Conservation (phyloP, 2,329 filamentous ascomycete species). For the Clathrospora elynae region DNA sequence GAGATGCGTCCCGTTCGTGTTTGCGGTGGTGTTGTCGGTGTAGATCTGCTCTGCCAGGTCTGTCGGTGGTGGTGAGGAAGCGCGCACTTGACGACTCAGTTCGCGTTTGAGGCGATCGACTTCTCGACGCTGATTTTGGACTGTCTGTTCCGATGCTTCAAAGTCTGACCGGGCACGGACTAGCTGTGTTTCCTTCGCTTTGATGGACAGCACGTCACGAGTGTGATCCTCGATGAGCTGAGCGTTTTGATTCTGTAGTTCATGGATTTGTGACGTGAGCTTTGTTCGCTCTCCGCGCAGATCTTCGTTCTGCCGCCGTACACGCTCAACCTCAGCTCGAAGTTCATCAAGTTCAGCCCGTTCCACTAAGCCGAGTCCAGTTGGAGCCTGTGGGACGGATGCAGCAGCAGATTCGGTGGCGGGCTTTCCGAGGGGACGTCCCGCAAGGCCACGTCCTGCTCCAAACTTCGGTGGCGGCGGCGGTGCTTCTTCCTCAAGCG, state of each 20-base stretch:
- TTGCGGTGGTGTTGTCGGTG: slow-evolving; percentile 61
- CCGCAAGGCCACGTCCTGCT: slow-evolving; percentile 75
- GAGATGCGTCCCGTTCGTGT: slow-evolving; percentile 53
- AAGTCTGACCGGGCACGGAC: slow-evolving; percentile 89
- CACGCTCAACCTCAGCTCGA: slow-evolving; percentile 78
- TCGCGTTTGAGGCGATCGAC: slow-evolving; percentile 93
- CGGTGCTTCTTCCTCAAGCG: slow-evolving; percentile 50
- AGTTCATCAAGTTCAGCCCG: slow-evolving; percentile 91
- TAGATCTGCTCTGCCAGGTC: slow-evolving; percentile 57
- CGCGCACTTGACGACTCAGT: slow-evolving; percentile 60
- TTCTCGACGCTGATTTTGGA: slow-evolving; percentile 82
- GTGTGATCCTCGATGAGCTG: slow-evolving; percentile 97
- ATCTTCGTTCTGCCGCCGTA: slow-evolving; percentile 77
- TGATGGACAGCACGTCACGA: slow-evolving; percentile 91
- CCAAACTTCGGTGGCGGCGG: slow-evolving; percentile 64
- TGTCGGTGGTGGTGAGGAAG: slow-evolving; percentile 61
- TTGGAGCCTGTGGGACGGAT: slow-evolving; percentile 55
- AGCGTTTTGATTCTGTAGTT: slow-evolving; percentile 95
- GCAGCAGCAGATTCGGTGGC: slow-evolving; percentile 67
- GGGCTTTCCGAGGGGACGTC: slow-evolving; percentile 83
- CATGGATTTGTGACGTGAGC: slow-evolving; percentile 83
- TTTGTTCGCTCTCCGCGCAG: slow-evolving; percentile 80
- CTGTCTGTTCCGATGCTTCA: slow-evolving; percentile 83
- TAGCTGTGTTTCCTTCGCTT: slow-evolving; percentile 96
- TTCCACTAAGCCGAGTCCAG: slow-evolving; percentile 77